Evolutionary conservation across 1,139 yeast genomes (phyloP).

Genomic region (Eremothecium sinecaudum): DNA sequence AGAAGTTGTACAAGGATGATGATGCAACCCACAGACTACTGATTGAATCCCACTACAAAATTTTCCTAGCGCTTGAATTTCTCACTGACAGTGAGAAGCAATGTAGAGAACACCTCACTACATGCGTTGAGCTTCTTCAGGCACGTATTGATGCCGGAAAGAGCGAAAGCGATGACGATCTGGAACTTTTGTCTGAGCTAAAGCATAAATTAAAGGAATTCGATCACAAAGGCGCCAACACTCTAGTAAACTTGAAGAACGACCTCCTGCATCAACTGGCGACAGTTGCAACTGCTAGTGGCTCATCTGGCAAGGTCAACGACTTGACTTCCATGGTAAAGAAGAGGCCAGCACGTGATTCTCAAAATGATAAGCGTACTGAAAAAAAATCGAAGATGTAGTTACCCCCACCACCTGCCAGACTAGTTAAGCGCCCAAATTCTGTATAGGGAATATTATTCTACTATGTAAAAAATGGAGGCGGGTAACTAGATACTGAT

Average conservation of each 20-base stretch:
- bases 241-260: conserved; percentile 14
- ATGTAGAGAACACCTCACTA: conserved; percentile 41
- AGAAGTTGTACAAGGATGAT: conserved; percentile 28
- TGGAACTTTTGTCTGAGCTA: conserved; percentile 10
- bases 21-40: conserved; percentile 39
- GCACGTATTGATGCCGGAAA: conserved; percentile 16
- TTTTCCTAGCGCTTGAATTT: conserved; percentile 74
- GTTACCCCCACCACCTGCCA: no score
- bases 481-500: no score
- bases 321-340: conserved; percentile 50
- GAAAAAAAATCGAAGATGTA: background rate
- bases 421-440: no score
- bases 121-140: conserved; percentile 55
- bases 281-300: background rate
- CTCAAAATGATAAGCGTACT: background rate
- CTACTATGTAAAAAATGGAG: no score
- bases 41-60: conserved; percentile 74
- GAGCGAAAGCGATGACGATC: conserved; percentile 9
- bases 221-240: conserved; percentile 23
- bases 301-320: conserved; percentile 38
- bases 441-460: no score
- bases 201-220: conserved; percentile 15
- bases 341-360: conserved; percentile 1
- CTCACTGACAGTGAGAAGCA: conserved; percentile 22
- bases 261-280: conserved; percentile 6